A percentile compares a stretch with the other conserved stretches of the same genome.
Evolutionary conservation across 441 rosid genomes (phyloP).

Genomic region (Melastoma candidum): DNA sequence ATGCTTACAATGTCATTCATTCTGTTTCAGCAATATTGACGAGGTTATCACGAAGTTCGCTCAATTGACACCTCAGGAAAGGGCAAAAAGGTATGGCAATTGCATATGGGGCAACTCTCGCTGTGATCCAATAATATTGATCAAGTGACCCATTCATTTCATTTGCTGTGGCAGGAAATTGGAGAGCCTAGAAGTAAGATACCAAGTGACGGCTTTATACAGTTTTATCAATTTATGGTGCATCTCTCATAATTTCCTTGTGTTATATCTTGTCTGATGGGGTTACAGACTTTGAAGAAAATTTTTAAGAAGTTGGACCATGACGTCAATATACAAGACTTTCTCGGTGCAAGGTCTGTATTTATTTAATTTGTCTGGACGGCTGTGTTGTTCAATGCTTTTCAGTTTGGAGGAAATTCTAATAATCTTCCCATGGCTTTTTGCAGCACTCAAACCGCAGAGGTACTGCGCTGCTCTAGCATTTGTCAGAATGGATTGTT

Average conservation of each 20-base stretch:
- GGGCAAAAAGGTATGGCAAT: conserved; percentile 19
- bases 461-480: conserved; percentile 8
- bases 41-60: conserved; percentile 19
- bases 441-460: conserved; percentile 19
- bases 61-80: conserved; percentile 21
- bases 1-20: neutral
- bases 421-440: neutral
- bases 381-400: neutral
- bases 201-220: neutral
- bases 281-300: conserved; percentile 16
- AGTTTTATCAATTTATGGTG: neutral
- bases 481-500: too few relatives aligned
- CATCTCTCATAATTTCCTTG: neutral
- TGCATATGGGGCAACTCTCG: neutral
- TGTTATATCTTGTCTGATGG: neutral
- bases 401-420: neutral
- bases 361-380: neutral
- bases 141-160: neutral
- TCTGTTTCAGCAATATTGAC: conserved; percentile 12
- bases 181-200: conserved; percentile 21
- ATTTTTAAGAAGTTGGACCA: conserved; percentile 23
- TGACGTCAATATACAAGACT: conserved; percentile 15
- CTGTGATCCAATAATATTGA: neutral
- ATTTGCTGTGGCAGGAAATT: conserved; percentile 15
- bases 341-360: conserved; percentile 14